Base-by-base conservation (phyloP, 768 basidiomycete species). In the Coprinopsis marcescibilis region DNA sequence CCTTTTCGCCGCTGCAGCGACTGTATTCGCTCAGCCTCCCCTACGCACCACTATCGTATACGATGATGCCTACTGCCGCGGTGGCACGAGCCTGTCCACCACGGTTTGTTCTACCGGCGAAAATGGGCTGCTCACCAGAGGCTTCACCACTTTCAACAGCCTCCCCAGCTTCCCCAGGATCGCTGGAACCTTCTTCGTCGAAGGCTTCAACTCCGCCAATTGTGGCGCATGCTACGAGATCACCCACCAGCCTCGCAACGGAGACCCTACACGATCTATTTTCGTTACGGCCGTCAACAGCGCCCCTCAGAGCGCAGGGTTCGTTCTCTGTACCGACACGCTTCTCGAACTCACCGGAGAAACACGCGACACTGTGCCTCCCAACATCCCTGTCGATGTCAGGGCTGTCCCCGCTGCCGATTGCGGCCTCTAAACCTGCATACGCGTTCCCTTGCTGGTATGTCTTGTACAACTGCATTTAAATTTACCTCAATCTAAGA, bases 141-240 rank as follows among this genome's bases (percentile, higher is more conserved):
- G 64, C 11, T 82, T 66, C 63, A 66, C 61, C 1, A 80, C 72
- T 27, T 76, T 82, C 39, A 68, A 65, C 11, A 60, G 63, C 24
- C 60, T 85, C 24, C 80, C 81, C 3, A 65, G 60, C 37, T 85
- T 81, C 68, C 80, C 82, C 2, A 56, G 67, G 60, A 78, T 85
- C 55, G 81, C 78, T 25, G 81, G 76, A 1, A 73, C 70, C 0
- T 64, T 67, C n/a, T 76, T 69, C 30, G 64, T 84, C 48, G 57
- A 56, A 3, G 73, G 70, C 19, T 83, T 61, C 59, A 68, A 77
- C 59, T 80, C 78, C 1, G 46, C 60, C 2, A 60, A 64, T 40
- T 85, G 82, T 53, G 80, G 79, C 2, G 69, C 72, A 15, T 85
- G 83, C 62, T 85, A 79, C 79, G 42, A 68, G 47, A 57, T 84